phyloP scores from a whole-genome alignment of 1,139 yeast species.

The Diutina sp. region DNA sequence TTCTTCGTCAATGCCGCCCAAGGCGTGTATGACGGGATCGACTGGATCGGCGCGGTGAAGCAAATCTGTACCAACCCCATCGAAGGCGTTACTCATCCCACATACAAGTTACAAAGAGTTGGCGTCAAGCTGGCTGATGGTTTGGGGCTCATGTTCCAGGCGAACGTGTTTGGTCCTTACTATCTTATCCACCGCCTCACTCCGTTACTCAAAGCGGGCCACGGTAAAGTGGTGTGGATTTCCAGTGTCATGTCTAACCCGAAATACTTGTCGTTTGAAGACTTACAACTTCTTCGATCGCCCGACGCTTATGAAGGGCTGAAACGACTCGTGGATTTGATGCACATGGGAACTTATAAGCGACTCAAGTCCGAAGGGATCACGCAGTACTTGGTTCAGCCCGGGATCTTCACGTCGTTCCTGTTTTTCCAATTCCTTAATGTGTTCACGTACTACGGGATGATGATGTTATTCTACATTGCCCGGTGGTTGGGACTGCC shows the following conservation, averaged over 20 bases:
- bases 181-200: slow-evolving; percentile 54
- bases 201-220: slow-evolving; percentile 36
- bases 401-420: slow-evolving; percentile 85
- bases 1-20: slow-evolving; percentile 83
- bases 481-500: slow-evolving; percentile 76
- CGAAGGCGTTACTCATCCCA: slow-evolving; percentile 73
- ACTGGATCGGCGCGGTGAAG: slow-evolving; percentile 65
- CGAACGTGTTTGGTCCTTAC: slow-evolving; percentile 91
- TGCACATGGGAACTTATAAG: slow-evolving; percentile 61
- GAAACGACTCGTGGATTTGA: slow-evolving; percentile 71
- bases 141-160: slow-evolving; percentile 83
- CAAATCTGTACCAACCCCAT: slow-evolving; percentile 57
- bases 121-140: slow-evolving; percentile 66
- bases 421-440: slow-evolving; percentile 70
- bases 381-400: slow-evolving; percentile 71
- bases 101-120: slow-evolving; percentile 65
- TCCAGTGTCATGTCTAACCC: slow-evolving; percentile 73
- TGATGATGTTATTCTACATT: slow-evolving; percentile 73
- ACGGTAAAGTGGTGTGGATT: slow-evolving; percentile 68
- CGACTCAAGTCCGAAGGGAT: slow-evolving; percentile 38
- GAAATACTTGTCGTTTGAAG: slow-evolving; percentile 55
- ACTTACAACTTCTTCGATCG: slow-evolving; percentile 55
- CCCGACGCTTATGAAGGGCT: slow-evolving; percentile 83
- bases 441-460: slow-evolving; percentile 68
- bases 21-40: slow-evolving; percentile 75